Percentiles rank a stretch among this genome's conserved stretches.
Evolutionary conservation across 441 rosid species (phyloP).

Genomic region (Populus hybrid): DNA sequence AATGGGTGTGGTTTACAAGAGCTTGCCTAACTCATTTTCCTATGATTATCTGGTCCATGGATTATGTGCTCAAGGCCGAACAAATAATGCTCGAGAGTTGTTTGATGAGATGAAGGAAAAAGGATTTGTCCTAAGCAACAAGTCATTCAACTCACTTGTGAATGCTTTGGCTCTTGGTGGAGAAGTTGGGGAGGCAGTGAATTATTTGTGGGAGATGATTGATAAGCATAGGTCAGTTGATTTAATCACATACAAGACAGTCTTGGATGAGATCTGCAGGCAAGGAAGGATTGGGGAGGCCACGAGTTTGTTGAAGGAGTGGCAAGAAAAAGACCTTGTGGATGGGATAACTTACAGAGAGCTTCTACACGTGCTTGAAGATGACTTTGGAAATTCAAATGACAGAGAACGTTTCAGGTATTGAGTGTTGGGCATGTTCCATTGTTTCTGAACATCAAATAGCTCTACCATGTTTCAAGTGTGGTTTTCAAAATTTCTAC

Average conservation of each 20-base stretch:
- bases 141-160: constrained; percentile 75
- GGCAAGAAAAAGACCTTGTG: constrained; percentile 53
- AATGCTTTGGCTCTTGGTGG: constrained; percentile 78
- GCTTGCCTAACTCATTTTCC: constrained; percentile 72
- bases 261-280: constrained; percentile 79
- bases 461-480: background rate
- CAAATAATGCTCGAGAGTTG: constrained; percentile 69
- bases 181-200: constrained; percentile 57
- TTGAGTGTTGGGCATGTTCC: background rate
- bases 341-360: constrained; percentile 52
- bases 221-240: constrained; percentile 53
- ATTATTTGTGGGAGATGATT: constrained; percentile 76
- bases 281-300: constrained; percentile 53
- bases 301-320: constrained; percentile 47
- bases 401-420: constrained; percentile 5
- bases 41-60: constrained; percentile 88
- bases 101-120: constrained; percentile 69
- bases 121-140: constrained; percentile 68
- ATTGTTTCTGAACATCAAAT: background rate
- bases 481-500: background rate
- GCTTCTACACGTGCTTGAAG: constrained; percentile 62
- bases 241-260: constrained; percentile 65
- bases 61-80: constrained; percentile 79
- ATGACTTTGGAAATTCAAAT: constrained; percentile 41
- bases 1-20: constrained; percentile 67